Percentiles rank a stretch among this genome's conserved stretches.
These are phyloP conservation scores for Metschnikowia bowlesiae DNA, from an alignment of 805 yeast species.

Conservation along the genomic window DNA sequence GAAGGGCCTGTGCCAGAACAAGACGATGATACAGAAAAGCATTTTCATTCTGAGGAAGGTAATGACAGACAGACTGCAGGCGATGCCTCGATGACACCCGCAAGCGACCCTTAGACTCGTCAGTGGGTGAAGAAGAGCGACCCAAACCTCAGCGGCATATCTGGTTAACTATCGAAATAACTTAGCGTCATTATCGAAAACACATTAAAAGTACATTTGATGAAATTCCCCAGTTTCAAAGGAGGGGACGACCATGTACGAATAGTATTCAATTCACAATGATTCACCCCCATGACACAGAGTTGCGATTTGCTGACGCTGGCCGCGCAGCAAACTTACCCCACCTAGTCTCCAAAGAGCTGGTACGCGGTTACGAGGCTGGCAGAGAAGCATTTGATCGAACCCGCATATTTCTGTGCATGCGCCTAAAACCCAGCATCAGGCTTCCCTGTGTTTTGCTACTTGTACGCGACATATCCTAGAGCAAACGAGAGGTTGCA, in stretches of 20 bases:
- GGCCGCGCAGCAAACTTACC: neutral
- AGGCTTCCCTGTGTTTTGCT: neutral
- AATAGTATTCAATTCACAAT: neutral
- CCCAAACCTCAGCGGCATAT: neutral
- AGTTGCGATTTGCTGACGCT: neutral
- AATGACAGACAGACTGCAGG: neutral
- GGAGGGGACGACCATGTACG: neutral
- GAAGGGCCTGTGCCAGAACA: slow-evolving; percentile 1
- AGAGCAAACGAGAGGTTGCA: neutral
- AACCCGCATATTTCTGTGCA: slow-evolving; percentile 1
- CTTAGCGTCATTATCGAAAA: neutral
- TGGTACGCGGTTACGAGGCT: neutral
- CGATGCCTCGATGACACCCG: neutral
- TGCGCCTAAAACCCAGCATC: neutral
- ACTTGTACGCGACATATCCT: neutral
- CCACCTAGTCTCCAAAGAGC: neutral
- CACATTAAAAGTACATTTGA: neutral
- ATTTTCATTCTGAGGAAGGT: neutral
- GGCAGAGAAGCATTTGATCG: slow-evolving; percentile 2
- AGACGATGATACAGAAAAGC: slow-evolving; percentile 4
- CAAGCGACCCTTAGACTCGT: neutral
- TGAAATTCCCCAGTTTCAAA: neutral
- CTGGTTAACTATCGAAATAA: neutral
- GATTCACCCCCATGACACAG: neutral
- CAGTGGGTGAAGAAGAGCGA: neutral